Percentiles rank a stretch among this genome's conserved stretches.
Evolutionary conservation across 495 filamentous ascomycete species (phyloP).

Genomic region (Tuber indicum): DNA sequence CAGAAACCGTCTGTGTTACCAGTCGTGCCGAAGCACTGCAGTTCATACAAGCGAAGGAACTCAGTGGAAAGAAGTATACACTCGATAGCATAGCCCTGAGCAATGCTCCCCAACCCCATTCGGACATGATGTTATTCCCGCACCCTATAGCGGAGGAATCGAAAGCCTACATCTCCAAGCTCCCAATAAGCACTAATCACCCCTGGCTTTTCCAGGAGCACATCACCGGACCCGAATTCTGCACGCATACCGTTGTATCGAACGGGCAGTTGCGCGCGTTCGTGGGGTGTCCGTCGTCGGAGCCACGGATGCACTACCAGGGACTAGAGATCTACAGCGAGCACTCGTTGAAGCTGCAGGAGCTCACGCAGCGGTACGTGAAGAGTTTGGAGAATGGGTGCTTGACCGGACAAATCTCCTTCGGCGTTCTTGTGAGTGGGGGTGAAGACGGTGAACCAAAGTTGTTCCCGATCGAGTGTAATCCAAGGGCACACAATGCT

Average conservation of each 20-base stretch:
- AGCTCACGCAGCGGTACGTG: conserved; percentile 56
- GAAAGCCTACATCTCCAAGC: conserved; percentile 49
- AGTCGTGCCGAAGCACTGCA: conserved; percentile 51
- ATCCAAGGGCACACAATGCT: conserved; percentile 57
- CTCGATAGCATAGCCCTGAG: conserved; percentile 55
- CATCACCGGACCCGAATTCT: conserved; percentile 58
- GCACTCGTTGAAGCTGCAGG: conserved; percentile 54
- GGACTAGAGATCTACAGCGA: conserved; percentile 50
- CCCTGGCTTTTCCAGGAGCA: conserved; percentile 68
- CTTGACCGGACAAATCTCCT: conserved; percentile 63
- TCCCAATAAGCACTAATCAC: conserved; percentile 51
- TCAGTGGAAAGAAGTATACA: conserved; percentile 48
- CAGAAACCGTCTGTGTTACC: conserved; percentile 55
- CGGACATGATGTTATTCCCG: conserved; percentile 45
- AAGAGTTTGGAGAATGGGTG: conserved; percentile 44
- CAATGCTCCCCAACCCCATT: conserved; percentile 43
- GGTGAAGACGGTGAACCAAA: conserved; percentile 34
- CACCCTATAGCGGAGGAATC: conserved; percentile 51
- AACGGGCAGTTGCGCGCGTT: conserved; percentile 57
- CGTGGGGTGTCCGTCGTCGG: conserved; percentile 54
- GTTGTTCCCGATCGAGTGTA: conserved; percentile 58
- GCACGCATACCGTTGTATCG: conserved; percentile 61
- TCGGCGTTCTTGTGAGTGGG: conserved; percentile 56
- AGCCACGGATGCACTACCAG: conserved; percentile 58
- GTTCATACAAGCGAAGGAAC: conserved; percentile 44